These are phyloP conservation scores for Pythium insidiosum DNA, from an alignment of 352 stramenopile genomes.

Conservation along the genomic window DNA sequence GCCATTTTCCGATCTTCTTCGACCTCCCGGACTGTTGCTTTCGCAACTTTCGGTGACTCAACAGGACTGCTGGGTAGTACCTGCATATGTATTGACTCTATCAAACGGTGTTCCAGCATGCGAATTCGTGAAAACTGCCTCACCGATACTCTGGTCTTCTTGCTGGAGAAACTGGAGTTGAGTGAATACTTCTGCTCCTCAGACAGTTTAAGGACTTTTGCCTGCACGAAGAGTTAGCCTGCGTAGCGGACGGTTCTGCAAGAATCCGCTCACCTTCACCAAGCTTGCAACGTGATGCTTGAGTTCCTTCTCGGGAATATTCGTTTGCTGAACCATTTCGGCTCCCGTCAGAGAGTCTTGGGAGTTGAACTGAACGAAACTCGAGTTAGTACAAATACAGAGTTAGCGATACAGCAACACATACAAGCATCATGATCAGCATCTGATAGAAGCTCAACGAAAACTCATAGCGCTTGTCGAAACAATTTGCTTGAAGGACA, in stretches of 20 bases:
- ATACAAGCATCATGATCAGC: slow-evolving; percentile 64
- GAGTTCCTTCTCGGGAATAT: slow-evolving; percentile 51
- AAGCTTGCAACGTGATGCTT: slow-evolving; percentile 60
- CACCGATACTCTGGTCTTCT: slow-evolving; percentile 19
- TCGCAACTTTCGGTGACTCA: slow-evolving; percentile 52
- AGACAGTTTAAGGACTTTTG: slow-evolving; percentile 37
- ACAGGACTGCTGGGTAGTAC: slow-evolving; percentile 53
- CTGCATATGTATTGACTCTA: no score
- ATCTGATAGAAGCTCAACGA: slow-evolving; percentile 83
- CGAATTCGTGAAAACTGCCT: slow-evolving; percentile 1
- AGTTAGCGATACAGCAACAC: not conserved
- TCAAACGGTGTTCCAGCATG: no score
- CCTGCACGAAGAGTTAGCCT: slow-evolving; percentile 12
- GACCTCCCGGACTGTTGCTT: slow-evolving; percentile 52
- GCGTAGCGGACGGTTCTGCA: no score
- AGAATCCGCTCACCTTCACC: slow-evolving; percentile 57
- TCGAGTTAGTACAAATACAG: not conserved
- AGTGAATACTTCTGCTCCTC: slow-evolving; percentile 17
- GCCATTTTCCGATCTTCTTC: slow-evolving; percentile 87
- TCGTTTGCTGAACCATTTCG: slow-evolving; percentile 35
- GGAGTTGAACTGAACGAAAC: slow-evolving; percentile 54
- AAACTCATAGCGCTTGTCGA: slow-evolving; percentile 75
- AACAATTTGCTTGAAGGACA: slow-evolving; percentile 54
- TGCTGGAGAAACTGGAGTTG: slow-evolving; percentile 16
- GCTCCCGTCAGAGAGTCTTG: slow-evolving; percentile 26